These are phyloP conservation scores for Talaromyces stipitatus DNA, from an alignment of 495 filamentous ascomycete genomes.

Conservation along the genomic window DNA sequence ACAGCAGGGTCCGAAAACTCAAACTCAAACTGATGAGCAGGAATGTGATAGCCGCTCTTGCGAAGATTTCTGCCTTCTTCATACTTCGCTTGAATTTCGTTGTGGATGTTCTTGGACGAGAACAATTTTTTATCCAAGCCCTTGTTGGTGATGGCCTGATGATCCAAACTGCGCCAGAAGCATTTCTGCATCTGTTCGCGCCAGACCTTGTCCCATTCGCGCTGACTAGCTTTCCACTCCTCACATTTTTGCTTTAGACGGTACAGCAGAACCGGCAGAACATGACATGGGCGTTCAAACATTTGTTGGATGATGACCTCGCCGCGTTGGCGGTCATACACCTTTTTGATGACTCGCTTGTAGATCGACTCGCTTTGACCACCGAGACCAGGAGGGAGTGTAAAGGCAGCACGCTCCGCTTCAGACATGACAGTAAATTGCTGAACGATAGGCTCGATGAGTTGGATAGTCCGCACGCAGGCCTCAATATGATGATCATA, in stretches of 20 bases:
- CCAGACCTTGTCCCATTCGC: slow-evolving; percentile 99
- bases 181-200: slow-evolving; percentile 83
- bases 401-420: slow-evolving; percentile 63
- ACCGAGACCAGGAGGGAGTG: slow-evolving; percentile 73
- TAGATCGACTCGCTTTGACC: slow-evolving; percentile 94
- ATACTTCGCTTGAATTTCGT: slow-evolving; percentile 77
- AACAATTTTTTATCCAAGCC: slow-evolving; percentile 82
- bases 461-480: slow-evolving; percentile 83
- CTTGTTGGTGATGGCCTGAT: slow-evolving; percentile 84
- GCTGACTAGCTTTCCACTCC: slow-evolving; percentile 92
- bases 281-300: slow-evolving; percentile 69
- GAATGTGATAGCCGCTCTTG: slow-evolving; percentile 48
- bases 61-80: slow-evolving; percentile 71
- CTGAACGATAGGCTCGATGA: slow-evolving; percentile 88
- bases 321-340: slow-evolving; percentile 84
- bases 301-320: slow-evolving; percentile 74
- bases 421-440: slow-evolving; percentile 69
- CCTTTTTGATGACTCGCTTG: slow-evolving; percentile 93
- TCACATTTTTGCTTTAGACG: slow-evolving; percentile 90
- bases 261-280: slow-evolving; percentile 78
- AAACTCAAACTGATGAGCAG: slow-evolving; percentile 66
- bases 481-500: slow-evolving; percentile 98
- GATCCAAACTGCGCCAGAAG: slow-evolving; percentile 92
- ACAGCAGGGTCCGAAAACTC: slow-evolving; percentile 70
- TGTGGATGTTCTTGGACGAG: slow-evolving; percentile 74